Evolutionary conservation across 73 alveolate genomes (phyloP).

Genomic region (Diophrys sp.): DNA sequence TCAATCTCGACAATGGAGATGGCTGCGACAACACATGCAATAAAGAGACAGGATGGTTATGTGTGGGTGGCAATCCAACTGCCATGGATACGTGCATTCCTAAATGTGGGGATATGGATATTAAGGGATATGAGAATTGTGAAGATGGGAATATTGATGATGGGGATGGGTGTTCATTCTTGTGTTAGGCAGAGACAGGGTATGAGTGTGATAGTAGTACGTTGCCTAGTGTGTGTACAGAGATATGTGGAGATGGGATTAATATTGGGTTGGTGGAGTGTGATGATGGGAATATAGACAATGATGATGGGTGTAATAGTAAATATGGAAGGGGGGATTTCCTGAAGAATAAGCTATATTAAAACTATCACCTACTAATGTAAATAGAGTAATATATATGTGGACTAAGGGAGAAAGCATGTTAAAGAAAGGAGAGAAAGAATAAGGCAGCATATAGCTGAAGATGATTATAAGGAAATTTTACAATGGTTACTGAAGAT

Average conservation of each 20-base stretch:
- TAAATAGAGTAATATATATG: no score
- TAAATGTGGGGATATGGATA: slow-evolving; percentile 1
- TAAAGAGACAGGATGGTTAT: slow-evolving; percentile 8
- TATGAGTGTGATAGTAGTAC: slow-evolving; percentile 3
- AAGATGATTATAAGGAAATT: no score
- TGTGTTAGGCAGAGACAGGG: slow-evolving; percentile 1
- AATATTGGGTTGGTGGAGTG: slow-evolving; percentile 2
- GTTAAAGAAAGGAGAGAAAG: no score
- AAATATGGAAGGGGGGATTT: slow-evolving; percentile 7
- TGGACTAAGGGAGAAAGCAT: no score
- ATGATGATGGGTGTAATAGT: slow-evolving; percentile 13
- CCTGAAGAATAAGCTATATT: not conserved
- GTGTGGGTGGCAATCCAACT: slow-evolving; percentile 10
- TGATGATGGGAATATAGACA: slow-evolving; percentile 12
- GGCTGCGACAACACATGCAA: not conserved
- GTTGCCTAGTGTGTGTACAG: slow-evolving; percentile 1
- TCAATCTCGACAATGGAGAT: not conserved
- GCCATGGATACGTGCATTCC: not conserved
- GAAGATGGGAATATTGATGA: slow-evolving; percentile 7
- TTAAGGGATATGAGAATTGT: slow-evolving; percentile 3
- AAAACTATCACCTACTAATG: no score
- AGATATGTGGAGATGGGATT: slow-evolving; percentile 10
- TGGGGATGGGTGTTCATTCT: slow-evolving; percentile 9
- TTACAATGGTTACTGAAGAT: no score
- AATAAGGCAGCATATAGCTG: no score